Evolutionary conservation across 257 asterid species (phyloP), one percentile per base, ranked within the genome.

Genomic region (Nicotiana paniculata): DNA sequence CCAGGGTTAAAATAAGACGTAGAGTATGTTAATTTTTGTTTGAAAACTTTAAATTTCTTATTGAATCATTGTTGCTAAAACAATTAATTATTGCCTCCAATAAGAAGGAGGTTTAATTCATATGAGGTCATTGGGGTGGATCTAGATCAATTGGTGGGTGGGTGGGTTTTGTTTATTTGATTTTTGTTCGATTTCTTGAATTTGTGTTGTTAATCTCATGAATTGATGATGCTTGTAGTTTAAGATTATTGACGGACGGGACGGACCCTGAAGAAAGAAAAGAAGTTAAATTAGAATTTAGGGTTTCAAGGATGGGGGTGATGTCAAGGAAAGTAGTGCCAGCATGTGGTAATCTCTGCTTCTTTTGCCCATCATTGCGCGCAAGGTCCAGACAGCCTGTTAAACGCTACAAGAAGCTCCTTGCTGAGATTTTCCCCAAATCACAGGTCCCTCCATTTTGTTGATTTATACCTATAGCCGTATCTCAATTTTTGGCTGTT

Each of bases 381-480:
- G 90, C 92, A 74, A 82, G 92, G 80, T 89, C 92, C 13, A 89
- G 92, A 58, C 92, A 89, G 83, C 92, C 92, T 3, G 92, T 89
- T 58, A 89, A 89, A 61, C 87, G 92, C 46, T 89, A 89, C 86
- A 89, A 89, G 88, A 89, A 89, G 88, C 87, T 89, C 69, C 89
- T 89, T 9, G 81, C 86, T 1, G 89, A 87, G 61, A 89, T 89
- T 28, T 89, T 89, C 64, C 92, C 90, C 12, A 85, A 90, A 64
- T 84, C 88, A 82, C 92, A 89, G 92, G 92, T 87, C 74, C 48
- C 48, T 43, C 48, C 48, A 43, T 43, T 43, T 43, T 43, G 48
- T 39, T 39, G 48, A 43, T 11, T 43, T 43, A 7, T 43, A 43
- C 48, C 3, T 43, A 43, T 43, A 43, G 48, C 48, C 48, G 48